Conservation (phyloP, 192 early-diverging fungal genomes). For the Allomyces macrogynus region DNA sequence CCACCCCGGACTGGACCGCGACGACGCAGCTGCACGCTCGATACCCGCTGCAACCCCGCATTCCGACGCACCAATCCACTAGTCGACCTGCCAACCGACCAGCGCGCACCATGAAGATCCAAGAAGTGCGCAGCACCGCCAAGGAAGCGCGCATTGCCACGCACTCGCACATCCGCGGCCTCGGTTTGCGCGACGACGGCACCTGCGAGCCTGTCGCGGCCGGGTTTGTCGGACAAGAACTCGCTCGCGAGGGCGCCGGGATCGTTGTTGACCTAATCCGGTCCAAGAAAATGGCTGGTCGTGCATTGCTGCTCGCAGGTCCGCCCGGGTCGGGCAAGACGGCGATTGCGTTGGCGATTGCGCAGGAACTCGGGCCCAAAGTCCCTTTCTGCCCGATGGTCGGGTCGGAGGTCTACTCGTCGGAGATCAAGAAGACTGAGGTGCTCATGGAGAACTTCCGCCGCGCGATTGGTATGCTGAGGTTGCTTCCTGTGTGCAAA, state of each 20-base stretch:
- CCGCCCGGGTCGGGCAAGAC: conserved; percentile 97
- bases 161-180: conserved; percentile 93
- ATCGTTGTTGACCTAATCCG: conserved; percentile 86
- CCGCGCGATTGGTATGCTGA: conserved; percentile 59
- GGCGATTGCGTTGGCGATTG: conserved; percentile 84
- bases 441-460: conserved; percentile 99
- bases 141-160: conserved; percentile 88
- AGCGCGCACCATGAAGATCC: conserved; percentile 54
- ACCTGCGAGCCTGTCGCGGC: conserved; percentile 63
- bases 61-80: too few species aligned
- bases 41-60: too few species aligned
- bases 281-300: conserved; percentile 91
- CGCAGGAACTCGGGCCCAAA: conserved; percentile 90
- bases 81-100: too few species aligned
- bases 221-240: conserved; percentile 95
- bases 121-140: conserved; percentile 70
- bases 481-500: not conserved
- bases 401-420: conserved; percentile 91
- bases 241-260: conserved; percentile 87
- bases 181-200: conserved; percentile 75
- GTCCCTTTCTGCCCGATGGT: conserved; percentile 99
- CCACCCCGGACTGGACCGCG: too few species aligned
- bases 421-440: conserved; percentile 97
- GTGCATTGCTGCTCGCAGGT: conserved; percentile 82
- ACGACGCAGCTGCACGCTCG: too few species aligned